Percentiles rank a stretch among this genome's conserved stretches.
Conservation (phyloP, 2,329 filamentous ascomycete species). For the Tolypocladium cylindrosporum region DNA sequence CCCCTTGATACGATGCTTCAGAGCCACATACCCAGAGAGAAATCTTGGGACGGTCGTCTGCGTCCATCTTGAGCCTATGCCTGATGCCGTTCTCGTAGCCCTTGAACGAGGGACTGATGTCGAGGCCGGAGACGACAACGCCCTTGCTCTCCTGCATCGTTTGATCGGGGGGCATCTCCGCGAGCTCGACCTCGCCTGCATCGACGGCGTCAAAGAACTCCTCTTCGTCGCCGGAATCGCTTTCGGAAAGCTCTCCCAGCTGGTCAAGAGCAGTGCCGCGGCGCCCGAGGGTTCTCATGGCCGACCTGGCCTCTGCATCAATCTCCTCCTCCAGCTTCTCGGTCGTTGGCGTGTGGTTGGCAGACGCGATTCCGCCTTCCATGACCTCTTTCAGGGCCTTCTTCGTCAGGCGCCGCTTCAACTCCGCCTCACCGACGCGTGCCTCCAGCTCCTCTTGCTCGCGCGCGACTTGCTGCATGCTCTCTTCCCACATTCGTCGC, state of each 20-base stretch:
- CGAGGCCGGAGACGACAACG: constrained; percentile 32
- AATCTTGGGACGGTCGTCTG: constrained; percentile 86
- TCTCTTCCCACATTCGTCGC: constrained; percentile 96
- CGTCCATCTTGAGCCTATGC: constrained; percentile 73
- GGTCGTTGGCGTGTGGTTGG: constrained; percentile 17
- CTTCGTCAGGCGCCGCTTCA: constrained; percentile 84
- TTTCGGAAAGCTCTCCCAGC: constrained; percentile 67
- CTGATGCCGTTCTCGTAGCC: constrained; percentile 89
- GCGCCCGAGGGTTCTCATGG: constrained; percentile 31
- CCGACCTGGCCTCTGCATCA: constrained; percentile 26
- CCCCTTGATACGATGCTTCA: background rate
- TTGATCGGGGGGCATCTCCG: constrained; percentile 50
- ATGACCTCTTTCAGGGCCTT: constrained; percentile 79
- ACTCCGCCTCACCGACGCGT: constrained; percentile 78
- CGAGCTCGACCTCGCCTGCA: constrained; percentile 78
- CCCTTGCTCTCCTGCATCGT: constrained; percentile 31
- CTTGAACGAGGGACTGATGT: constrained; percentile 69
- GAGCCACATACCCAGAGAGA: constrained; percentile 73
- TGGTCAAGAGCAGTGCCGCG: constrained; percentile 60
- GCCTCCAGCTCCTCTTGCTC: constrained; percentile 90
- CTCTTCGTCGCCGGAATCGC: constrained; percentile 71
- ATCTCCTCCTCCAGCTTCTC: constrained; percentile 21
- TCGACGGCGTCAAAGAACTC: constrained; percentile 98
- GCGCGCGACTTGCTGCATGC: constrained; percentile 91
- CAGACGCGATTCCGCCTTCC: constrained; percentile 37